These are phyloP conservation scores for Yamadazyma aaseri DNA, from an alignment of 1,139 yeast genomes.

Conservation along the genomic window DNA sequence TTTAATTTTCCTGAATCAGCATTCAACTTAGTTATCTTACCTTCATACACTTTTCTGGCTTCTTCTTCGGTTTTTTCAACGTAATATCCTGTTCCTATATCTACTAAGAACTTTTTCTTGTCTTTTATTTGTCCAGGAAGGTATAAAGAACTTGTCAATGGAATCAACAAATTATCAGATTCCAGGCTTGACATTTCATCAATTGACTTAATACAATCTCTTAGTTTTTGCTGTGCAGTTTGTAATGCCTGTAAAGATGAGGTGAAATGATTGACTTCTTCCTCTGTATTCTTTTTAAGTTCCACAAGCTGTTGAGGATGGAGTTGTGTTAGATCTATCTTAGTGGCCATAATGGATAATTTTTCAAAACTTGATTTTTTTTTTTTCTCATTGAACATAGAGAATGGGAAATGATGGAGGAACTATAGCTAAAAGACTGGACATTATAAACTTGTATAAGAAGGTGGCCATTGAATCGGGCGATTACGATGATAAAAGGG, in stretches of 20 bases:
- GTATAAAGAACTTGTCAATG: conserved; percentile 84
- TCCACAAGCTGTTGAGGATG: conserved; percentile 83
- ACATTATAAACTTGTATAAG: conserved; percentile 31
- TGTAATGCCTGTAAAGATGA: conserved; percentile 82
- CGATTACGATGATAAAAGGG: conserved; percentile 38
- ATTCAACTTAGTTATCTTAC: conserved; percentile 69
- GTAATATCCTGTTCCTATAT: conserved; percentile 94
- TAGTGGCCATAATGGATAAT: conserved; percentile 18
- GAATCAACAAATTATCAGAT: conserved; percentile 65
- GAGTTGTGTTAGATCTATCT: conserved; percentile 63
- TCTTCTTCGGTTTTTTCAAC: conserved; percentile 75
- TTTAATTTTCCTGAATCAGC: conserved; percentile 75
- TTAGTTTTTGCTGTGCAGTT: conserved; percentile 79
- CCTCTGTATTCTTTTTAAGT: conserved; percentile 79
- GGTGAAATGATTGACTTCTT: conserved; percentile 81
- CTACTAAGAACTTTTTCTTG: conserved; percentile 75
- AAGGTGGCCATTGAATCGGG: conserved; percentile 18
- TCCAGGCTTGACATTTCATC: conserved; percentile 50
- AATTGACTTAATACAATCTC: conserved; percentile 76
- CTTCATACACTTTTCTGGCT: conserved; percentile 70
- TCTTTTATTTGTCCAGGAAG: conserved; percentile 77
- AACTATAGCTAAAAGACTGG: conserved; percentile 46
- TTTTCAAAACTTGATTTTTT: conserved; percentile 1
- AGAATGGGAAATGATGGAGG: conserved; percentile 54
- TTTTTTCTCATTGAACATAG: background rate